Evolutionary conservation across 2,329 filamentous ascomycete species (phyloP).

Genomic region (Trichoderma sp.): DNA sequence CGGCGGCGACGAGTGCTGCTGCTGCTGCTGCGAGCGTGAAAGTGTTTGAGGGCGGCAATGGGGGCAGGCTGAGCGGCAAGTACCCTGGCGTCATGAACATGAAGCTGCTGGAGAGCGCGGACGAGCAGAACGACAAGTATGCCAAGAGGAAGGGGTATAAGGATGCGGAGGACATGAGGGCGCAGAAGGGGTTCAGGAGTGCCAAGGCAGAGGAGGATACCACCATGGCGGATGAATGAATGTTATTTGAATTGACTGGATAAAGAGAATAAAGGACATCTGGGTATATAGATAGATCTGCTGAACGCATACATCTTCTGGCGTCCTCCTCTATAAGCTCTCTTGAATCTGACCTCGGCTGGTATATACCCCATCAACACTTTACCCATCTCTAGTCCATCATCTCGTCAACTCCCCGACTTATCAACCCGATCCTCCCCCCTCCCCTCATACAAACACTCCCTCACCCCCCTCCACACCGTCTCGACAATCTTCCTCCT

Average conservation of each 20-base stretch:
- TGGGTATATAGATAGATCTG: slow-evolving; percentile 4
- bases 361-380: not conserved
- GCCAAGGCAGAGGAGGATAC: slow-evolving; percentile 34
- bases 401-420: not conserved
- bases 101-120: slow-evolving; percentile 51
- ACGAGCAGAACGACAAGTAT: slow-evolving; percentile 62
- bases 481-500: slow-evolving; percentile 74
- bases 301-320: too few relatives aligned
- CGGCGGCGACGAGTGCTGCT: slow-evolving; percentile 29
- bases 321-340: too few relatives aligned
- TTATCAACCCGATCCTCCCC: slow-evolving; percentile 39
- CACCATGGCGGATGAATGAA: slow-evolving; percentile 19
- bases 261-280: not conserved
- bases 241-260: not conserved
- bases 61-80: slow-evolving; percentile 52
- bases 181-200: slow-evolving; percentile 39
- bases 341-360: not conserved
- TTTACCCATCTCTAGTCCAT: not conserved
- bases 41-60: slow-evolving; percentile 60
- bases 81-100: slow-evolving; percentile 60
- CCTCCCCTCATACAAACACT: slow-evolving; percentile 70
- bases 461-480: slow-evolving; percentile 85
- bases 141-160: slow-evolving; percentile 63
- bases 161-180: slow-evolving; percentile 52
- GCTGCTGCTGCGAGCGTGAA: slow-evolving; percentile 32